Evolutionary conservation across 352 stramenopile genomes (phyloP).

Genomic region (Phytophthora hybrid): DNA sequence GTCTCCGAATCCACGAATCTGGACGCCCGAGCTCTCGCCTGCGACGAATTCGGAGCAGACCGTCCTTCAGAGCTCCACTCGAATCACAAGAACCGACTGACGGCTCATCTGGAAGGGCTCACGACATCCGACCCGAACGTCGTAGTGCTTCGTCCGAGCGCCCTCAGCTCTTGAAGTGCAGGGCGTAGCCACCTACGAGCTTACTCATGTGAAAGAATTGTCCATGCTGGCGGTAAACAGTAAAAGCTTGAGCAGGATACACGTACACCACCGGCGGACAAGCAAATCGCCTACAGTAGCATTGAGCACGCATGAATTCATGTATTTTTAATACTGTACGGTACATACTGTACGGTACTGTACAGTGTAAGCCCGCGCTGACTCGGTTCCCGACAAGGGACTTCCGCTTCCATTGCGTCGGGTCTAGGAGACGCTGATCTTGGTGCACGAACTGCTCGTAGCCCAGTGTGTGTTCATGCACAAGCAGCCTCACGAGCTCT

Average conservation of each 20-base stretch:
- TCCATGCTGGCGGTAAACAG: neutral
- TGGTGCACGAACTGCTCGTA: slow-evolving; percentile 35
- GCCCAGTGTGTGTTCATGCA: slow-evolving; percentile 22
- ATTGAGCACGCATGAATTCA: no score
- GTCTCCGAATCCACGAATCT: slow-evolving; percentile 12
- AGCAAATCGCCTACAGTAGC: no score
- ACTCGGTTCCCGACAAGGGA: no score
- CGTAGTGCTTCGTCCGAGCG: slow-evolving; percentile 30
- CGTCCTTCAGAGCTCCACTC: neutral
- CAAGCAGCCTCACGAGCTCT: slow-evolving; percentile 32
- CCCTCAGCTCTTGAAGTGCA: slow-evolving; percentile 1
- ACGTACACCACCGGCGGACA: no score
- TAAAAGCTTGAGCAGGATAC: neutral
- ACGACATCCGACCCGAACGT: slow-evolving; percentile 31
- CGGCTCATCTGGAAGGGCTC: slow-evolving; percentile 11
- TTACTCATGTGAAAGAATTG: neutral
- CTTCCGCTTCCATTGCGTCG: slow-evolving; percentile 27
- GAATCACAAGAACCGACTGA: slow-evolving; percentile 1
- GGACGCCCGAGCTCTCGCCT: slow-evolving; percentile 18
- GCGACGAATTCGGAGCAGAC: slow-evolving; percentile 13
- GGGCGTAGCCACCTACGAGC: no score
- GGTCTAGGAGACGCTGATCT: slow-evolving; percentile 28
- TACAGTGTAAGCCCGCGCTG: neutral
- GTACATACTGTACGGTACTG: no score
- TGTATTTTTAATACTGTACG: neutral